Conservation (phyloP, 2,329 filamentous ascomycete genomes). For the Cladophialophora yegresii region DNA sequence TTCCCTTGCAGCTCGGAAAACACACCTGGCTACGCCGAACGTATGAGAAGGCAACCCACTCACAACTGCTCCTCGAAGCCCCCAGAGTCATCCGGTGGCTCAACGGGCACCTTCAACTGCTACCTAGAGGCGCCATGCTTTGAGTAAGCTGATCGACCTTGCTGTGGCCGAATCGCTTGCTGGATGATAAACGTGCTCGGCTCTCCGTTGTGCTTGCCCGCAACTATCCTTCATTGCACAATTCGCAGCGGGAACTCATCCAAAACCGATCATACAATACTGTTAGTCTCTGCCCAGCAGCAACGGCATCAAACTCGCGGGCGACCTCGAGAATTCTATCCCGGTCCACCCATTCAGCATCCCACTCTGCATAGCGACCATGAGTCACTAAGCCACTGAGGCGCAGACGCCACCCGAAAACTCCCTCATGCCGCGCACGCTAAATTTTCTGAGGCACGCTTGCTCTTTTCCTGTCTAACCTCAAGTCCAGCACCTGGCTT, state of each 20-base stretch:
- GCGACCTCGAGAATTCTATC: slow-evolving; percentile 4
- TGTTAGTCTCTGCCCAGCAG: neutral
- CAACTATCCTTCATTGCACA: neutral
- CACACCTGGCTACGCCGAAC: neutral
- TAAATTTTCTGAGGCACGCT: slow-evolving; percentile 7
- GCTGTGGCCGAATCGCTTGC: neutral
- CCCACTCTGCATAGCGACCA: slow-evolving; percentile 28
- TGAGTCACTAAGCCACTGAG: slow-evolving; percentile 27
- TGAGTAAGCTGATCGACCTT: slow-evolving; percentile 4
- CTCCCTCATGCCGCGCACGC: slow-evolving; percentile 13
- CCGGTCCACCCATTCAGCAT: slow-evolving; percentile 20
- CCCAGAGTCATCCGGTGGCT: neutral
- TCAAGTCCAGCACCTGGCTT: neutral
- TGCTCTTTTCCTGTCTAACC: slow-evolving; percentile 3
- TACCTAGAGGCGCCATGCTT: neutral
- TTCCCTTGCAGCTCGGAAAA: slow-evolving; percentile 5
- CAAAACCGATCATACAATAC: slow-evolving; percentile 12
- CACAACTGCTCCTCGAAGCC: neutral
- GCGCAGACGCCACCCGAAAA: slow-evolving; percentile 26
- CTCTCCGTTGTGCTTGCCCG: neutral
- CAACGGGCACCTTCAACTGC: too few species aligned
- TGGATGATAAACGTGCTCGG: neutral
- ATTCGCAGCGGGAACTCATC: neutral
- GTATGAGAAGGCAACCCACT: neutral
- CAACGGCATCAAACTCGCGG: neutral